Percentiles rank a stretch among this genome's conserved stretches.
phyloP scores from a whole-genome alignment of 192 early-diverging fungal genomes.

The Geranomyces variabilis region DNA sequence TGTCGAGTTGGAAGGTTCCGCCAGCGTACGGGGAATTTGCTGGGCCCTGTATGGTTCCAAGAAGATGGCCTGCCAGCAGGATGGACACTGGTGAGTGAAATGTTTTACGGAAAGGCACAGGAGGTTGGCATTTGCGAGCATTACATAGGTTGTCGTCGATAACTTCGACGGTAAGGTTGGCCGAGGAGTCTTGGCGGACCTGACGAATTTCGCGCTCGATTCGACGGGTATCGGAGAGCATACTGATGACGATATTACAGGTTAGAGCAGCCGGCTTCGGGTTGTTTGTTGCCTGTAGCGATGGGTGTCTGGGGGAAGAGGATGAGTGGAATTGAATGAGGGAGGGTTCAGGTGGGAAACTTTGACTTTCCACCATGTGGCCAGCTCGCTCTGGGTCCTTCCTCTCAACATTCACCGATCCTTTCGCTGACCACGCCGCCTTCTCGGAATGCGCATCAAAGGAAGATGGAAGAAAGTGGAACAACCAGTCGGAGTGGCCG shows the following conservation, averaged over 20 bases:
- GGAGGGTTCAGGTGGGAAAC: no score
- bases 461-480: no score
- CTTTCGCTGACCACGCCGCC: no score
- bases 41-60: constrained; percentile 82
- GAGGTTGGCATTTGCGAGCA: neutral
- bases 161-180: constrained; percentile 33
- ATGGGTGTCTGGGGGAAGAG: no score
- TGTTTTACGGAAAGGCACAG: neutral
- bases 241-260: neutral
- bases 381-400: no score
- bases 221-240: constrained; percentile 31
- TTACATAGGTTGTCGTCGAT: constrained; percentile 43
- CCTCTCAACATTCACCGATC: no score
- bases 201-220: constrained; percentile 49
- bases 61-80: neutral
- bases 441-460: no score
- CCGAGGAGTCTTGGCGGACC: constrained; percentile 34
- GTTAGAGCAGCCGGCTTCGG: no score
- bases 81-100: neutral
- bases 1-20: constrained; percentile 93
- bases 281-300: no score
- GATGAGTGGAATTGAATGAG: no score
- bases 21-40: constrained; percentile 82
- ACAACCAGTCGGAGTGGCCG: no score
- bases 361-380: no score